Evolutionary conservation across 129 eudicot species (phyloP).

Genomic region (Glebionis coronaria): DNA sequence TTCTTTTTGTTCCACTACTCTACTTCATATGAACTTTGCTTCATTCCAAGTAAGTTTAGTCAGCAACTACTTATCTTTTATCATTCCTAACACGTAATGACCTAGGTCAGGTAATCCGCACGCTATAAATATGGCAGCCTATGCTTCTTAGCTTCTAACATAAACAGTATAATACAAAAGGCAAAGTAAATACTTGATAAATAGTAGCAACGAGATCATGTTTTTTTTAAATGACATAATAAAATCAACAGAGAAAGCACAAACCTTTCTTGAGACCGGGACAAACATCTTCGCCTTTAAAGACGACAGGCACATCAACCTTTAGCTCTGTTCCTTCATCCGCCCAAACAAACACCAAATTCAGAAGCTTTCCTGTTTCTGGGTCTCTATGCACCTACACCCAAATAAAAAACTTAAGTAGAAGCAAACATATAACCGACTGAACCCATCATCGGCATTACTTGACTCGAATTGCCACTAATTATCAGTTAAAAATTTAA

Average conservation of each 20-base stretch:
- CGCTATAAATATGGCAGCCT: not conserved
- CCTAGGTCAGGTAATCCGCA: not conserved
- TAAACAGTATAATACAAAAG: not conserved
- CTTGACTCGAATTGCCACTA: too few species aligned
- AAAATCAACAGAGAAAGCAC: conserved; percentile 6
- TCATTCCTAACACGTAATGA: not conserved
- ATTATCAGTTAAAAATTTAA: too few species aligned
- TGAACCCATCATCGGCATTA: too few species aligned
- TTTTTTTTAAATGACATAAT: not conserved
- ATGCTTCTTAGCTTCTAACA: conserved; percentile 9
- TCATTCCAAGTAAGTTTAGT: not conserved
- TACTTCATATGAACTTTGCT: not conserved
- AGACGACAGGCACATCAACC: conserved; percentile 85
- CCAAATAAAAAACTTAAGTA: not conserved
- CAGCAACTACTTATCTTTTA: not conserved
- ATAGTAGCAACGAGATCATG: conserved; percentile 4
- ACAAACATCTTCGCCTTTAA: conserved; percentile 71
- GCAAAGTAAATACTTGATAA: not conserved
- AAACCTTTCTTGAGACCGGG: conserved; percentile 89
- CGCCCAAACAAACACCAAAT: conserved; percentile 92
- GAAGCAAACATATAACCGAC: too few species aligned
- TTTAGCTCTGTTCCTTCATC: conserved; percentile 71
- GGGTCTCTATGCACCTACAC: conserved; percentile 72
- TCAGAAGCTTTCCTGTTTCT: conserved; percentile 73
- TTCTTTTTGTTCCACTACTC: conserved; percentile 3